These are phyloP conservation scores for Domatiomyces catenatus DNA, from an alignment of 2,329 filamentous ascomycete species.

Conservation along the genomic window DNA sequence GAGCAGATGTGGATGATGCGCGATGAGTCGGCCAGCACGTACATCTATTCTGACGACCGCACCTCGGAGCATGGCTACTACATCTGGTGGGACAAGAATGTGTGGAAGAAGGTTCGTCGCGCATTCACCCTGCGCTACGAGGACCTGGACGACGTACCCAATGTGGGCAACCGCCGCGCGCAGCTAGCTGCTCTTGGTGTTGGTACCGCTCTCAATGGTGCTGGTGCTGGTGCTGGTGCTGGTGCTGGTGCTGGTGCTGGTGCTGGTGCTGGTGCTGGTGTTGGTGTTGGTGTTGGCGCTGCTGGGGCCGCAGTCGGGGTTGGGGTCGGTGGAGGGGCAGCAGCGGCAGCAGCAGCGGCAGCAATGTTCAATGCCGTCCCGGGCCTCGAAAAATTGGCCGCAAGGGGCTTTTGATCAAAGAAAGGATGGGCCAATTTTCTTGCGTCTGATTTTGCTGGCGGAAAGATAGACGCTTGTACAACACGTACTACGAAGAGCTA, in stretches of 20 bases:
- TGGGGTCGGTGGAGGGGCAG: slow-evolving; percentile 10
- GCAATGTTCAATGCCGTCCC: slow-evolving; percentile 16
- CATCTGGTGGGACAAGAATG: slow-evolving; percentile 34
- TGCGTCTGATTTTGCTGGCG: background rate
- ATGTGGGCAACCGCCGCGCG: slow-evolving; percentile 9
- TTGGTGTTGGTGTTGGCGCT: slow-evolving; percentile 5
- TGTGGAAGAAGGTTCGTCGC: slow-evolving; percentile 36
- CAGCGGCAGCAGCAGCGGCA: slow-evolving; percentile 8
- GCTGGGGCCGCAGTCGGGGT: background rate
- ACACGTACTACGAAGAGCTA: too few relatives aligned
- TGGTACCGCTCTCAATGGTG: slow-evolving; percentile 6
- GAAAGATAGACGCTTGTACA: background rate
- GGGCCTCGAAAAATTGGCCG: slow-evolving; percentile 15
- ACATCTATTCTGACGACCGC: slow-evolving; percentile 18
- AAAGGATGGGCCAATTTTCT: slow-evolving; percentile 2
- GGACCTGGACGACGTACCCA: slow-evolving; percentile 30
- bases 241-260: slow-evolving; percentile 1
- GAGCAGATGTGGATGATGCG: slow-evolving; percentile 37
- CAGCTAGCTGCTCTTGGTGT: slow-evolving; percentile 6
- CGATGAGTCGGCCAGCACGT: slow-evolving; percentile 27
- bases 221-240: background rate
- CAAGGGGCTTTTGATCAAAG: slow-evolving; percentile 2
- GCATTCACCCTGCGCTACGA: slow-evolving; percentile 36
- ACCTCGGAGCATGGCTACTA: slow-evolving; percentile 37
- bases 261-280: background rate